Percentiles rank a stretch among this genome's conserved stretches.
Evolutionary conservation across 2,329 filamentous ascomycete species (phyloP).

Genomic region (Xylariales sp.): DNA sequence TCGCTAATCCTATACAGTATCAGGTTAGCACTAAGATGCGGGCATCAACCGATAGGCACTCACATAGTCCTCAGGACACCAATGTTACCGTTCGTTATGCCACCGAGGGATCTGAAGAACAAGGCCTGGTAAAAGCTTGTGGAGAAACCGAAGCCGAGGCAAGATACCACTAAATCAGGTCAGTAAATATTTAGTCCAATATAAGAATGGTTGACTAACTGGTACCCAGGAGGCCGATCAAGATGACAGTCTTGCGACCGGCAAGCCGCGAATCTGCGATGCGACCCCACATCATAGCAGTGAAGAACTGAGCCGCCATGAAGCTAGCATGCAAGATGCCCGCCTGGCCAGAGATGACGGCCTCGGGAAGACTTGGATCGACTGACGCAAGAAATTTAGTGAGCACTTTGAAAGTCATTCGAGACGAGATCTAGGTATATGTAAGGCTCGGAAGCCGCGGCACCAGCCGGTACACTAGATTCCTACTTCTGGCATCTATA

Average conservation of each 20-base stretch:
- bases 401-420: neutral
- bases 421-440: no score
- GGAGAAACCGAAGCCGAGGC: conserved; percentile 77
- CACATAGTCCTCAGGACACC: conserved; percentile 80
- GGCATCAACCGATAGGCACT: conserved; percentile 28
- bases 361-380: conserved; percentile 62
- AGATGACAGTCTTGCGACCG: conserved; percentile 81
- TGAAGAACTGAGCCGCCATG: conserved; percentile 83
- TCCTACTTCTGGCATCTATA: neutral
- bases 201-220: conserved; percentile 37
- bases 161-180: conserved; percentile 60
- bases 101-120: conserved; percentile 72
- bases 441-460: neutral
- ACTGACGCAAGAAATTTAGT: conserved; percentile 52
- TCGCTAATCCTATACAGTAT: conserved; percentile 56
- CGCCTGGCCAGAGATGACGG: conserved; percentile 80
- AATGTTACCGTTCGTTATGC: conserved; percentile 77
- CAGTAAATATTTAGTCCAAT: conserved; percentile 14
- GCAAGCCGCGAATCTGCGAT: conserved; percentile 71
- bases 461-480: neutral
- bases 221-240: conserved; percentile 80
- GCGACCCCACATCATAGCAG: conserved; percentile 84
- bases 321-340: conserved; percentile 84
- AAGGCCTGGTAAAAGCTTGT: conserved; percentile 70
- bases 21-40: neutral